Evolutionary conservation across 176 grass and related monocot species (phyloP), one percentile per base, ranked within the genome.

Genomic region (Oryza punctata): DNA sequence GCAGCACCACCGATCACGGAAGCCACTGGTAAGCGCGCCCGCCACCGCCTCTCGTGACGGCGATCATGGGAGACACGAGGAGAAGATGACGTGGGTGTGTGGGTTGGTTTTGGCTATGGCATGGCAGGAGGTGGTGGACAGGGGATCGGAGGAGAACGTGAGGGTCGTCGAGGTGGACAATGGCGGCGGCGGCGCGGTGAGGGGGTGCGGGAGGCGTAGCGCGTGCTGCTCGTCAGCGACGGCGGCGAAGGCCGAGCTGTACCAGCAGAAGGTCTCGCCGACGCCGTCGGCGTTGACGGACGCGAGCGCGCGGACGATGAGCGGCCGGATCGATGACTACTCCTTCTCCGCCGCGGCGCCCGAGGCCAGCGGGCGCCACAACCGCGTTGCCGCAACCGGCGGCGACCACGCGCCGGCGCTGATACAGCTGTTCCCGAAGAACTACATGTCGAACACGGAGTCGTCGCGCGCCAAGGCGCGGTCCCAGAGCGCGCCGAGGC

Each of bases 361-460:
- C 27, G 85, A 77, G 69, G 82, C 69, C 63, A 57, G 52, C 52
- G 21, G 87, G 65, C 76, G 79, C 24, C 78, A 73, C 80, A 33
- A 14, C 13, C 21, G 44, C 52, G 47, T 15, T 6, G 4, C 14
- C 16, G 14, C 37, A 38, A 5, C 33, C 14, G 50, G 50, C 18
- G 16, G 63, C 50, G 72, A 74, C 63, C 38, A 12, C 64, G 29
- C 45, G 29, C 21, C 50, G 66, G 29, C 45, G 29, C 18, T 32
- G 65, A 1, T 30, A 11, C 2, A 63, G 15, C 47, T 77, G 37
- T 86, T 73, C 49, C 87, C 81, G 2, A 91, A 28, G 2, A 91
- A 28, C 85, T 97, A 97, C 69, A 97, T 97, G 91, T 75, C 91
- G 18, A 90, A 94, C 87, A 97, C 94, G 33, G 54, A 91, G 84